Conservation (phyloP, 768 basidiomycete species). For the Asterophora parasitica region DNA sequence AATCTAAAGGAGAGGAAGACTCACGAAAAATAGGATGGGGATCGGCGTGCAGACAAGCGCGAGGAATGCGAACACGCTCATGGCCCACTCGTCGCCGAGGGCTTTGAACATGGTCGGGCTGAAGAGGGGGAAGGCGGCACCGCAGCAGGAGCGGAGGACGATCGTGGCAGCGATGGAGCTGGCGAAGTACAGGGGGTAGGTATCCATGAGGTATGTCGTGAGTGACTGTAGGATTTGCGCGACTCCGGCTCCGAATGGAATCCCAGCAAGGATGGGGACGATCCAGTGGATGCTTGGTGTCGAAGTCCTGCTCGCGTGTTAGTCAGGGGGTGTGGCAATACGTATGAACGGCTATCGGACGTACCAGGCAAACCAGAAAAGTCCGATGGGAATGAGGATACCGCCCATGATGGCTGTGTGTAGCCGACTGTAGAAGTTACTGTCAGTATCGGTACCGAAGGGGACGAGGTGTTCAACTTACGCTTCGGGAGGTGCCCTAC, state of each 20-base stretch:
- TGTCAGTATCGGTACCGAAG: not conserved
- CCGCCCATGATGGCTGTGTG: conserved; percentile 54
- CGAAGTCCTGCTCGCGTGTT: conserved; percentile 37
- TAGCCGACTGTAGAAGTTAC: conserved; percentile 38
- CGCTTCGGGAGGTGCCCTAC: conserved; percentile 58
- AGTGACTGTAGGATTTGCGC: conserved; percentile 61
- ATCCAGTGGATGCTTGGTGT: conserved; percentile 56
- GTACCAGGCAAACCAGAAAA: conserved; percentile 68
- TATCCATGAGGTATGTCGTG: conserved; percentile 70
- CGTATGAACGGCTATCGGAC: not conserved
- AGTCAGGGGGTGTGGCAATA: not conserved
- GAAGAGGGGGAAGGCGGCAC: conserved; percentile 59
- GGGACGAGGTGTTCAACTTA: conserved; percentile 23
- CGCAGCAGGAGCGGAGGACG: conserved; percentile 59
- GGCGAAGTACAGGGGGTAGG: conserved; percentile 61
- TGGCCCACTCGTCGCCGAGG: conserved; percentile 52
- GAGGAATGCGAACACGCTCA: conserved; percentile 50
- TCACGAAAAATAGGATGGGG: conserved; percentile 51
- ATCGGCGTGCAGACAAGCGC: conserved; percentile 49
- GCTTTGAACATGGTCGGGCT: conserved; percentile 46
- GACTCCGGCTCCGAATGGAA: conserved; percentile 63
- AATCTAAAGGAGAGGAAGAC: conserved; percentile 19
- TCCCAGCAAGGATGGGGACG: conserved; percentile 59
- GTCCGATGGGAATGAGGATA: conserved; percentile 47
- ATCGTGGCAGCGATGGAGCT: conserved; percentile 67